Base-by-base conservation (phyloP, 176 grass and related monocot species). In the Rhynchospora pubera region DNA sequence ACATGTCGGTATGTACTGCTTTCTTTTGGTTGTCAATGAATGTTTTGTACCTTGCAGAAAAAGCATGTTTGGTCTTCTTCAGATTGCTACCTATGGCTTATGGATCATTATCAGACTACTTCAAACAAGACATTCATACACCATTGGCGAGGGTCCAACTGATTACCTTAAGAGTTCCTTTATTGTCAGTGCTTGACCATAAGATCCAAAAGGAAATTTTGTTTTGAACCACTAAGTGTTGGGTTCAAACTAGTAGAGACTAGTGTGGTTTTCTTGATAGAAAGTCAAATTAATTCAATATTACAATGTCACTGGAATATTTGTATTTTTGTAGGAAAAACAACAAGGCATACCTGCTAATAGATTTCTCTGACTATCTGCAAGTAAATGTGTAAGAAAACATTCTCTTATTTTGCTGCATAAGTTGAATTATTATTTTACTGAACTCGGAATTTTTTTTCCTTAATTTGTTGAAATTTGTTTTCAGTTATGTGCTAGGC, bases 401-500 rank as follows among this genome's bases (percentile, higher is more conserved):
- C 15, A 24, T 51, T 81, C 34, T 83, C 68, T 55, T 83, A 70
- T 84, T 15, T 85, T 24, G 32, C 60, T 85, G 14, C 45, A 39
- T 55, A 76, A 30, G 48, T 76, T 16, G 48, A 76, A 55, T 76
- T 76, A 30, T 76, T 21, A 53, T 56, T 23, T 55, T 76, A 15
- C 7, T 42, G 78, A 14, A 62, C 13, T 85, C 48, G 80, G 51
- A 61, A 39, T 69, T 46, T 71, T 87, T 78, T 67, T 85, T 53
- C 82, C 34, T 39, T 24, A 28, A 22, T 19, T 62, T 82, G 1
- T 69, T 52, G 26, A 57, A 69, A 16, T 65, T 86, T 86, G n/a
- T 91, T 85, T 87, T 83, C 92, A 97, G 92, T 68, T 94, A 94
- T 91, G 95, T 97, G 65, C 84, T 97, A 81, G 90, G 95, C 82